Conservation (phyloP, 352 stramenopile genomes). For the Phytophthora multivora region DNA sequence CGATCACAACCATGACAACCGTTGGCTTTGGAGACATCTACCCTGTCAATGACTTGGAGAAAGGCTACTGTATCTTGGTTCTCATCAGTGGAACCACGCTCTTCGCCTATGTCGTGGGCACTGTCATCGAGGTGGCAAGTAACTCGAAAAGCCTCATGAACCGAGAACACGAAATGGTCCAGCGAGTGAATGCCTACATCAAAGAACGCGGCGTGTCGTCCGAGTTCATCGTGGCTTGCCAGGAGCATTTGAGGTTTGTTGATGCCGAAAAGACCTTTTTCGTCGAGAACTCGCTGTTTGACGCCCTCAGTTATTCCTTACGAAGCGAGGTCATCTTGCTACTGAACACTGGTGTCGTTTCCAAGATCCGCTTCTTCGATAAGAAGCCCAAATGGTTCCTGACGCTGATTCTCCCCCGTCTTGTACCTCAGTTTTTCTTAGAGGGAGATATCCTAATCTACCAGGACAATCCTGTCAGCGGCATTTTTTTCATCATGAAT, state of each 20-base stretch:
- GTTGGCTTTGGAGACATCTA: conserved; percentile 89
- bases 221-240: conserved; percentile 71
- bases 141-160: conserved; percentile 84
- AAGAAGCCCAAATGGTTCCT: conserved; percentile 89
- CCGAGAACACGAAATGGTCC: conserved; percentile 70
- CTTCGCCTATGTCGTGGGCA: conserved; percentile 83
- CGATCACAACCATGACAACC: conserved; percentile 85
- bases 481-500: conserved; percentile 80
- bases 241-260: conserved; percentile 76
- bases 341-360: conserved; percentile 59
- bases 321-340: conserved; percentile 71
- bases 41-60: conserved; percentile 73
- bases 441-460: conserved; percentile 76
- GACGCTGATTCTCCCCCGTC: conserved; percentile 62
- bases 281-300: conserved; percentile 60
- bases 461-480: conserved; percentile 67
- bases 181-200: conserved; percentile 77
- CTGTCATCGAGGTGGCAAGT: conserved; percentile 80
- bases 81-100: conserved; percentile 83
- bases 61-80: conserved; percentile 81
- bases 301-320: conserved; percentile 68
- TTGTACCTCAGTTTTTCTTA: conserved; percentile 75
- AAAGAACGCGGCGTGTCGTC: conserved; percentile 76
- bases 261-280: conserved; percentile 79
- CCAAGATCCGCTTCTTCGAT: conserved; percentile 80